phyloP scores from a whole-genome alignment of 768 basidiomycete genomes.

The Kwoniella europaea region DNA sequence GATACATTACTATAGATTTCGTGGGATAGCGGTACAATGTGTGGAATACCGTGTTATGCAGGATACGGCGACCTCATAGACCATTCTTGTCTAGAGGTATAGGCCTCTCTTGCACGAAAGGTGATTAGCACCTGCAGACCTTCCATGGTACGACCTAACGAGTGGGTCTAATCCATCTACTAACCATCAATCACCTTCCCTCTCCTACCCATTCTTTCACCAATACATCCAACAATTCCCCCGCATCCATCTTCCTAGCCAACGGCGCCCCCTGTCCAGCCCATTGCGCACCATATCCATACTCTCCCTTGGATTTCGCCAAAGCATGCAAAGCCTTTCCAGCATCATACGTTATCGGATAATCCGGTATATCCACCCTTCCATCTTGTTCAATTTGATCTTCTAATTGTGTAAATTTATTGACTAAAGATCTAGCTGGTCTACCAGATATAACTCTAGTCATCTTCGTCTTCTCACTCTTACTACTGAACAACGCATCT shows the following conservation, averaged over 20 bases:
- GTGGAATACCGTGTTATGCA: background rate
- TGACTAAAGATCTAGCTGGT: conserved; percentile 41
- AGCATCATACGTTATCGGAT: conserved; percentile 48
- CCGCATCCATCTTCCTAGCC: conserved; percentile 37
- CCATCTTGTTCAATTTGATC: background rate
- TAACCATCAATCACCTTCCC: too few relatives aligned
- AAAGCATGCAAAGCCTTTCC: conserved; percentile 46
- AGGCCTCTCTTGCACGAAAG: too few relatives aligned
- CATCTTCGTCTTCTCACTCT: conserved; percentile 29
- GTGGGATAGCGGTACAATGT: too few relatives aligned
- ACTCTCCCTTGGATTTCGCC: conserved; percentile 40
- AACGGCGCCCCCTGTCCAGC: conserved; percentile 45
- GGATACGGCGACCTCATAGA: background rate
- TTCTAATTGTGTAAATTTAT: conserved; percentile 39
- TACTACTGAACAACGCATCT: conserved; percentile 18
- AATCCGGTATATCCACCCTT: conserved; percentile 29
- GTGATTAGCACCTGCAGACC: too few relatives aligned
- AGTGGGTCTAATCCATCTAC: too few relatives aligned
- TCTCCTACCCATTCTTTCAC: conserved; percentile 10
- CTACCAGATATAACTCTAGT: conserved; percentile 48
- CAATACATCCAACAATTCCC: conserved; percentile 30
- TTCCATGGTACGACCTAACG: too few relatives aligned
- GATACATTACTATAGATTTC: background rate
- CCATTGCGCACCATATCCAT: conserved; percentile 50
- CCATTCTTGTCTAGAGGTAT: too few relatives aligned